Percentiles rank a stretch among this genome's conserved stretches.
These are phyloP conservation scores for Adansonia grandidieri DNA, from an alignment of 441 rosid species.

Conservation along the genomic window DNA sequence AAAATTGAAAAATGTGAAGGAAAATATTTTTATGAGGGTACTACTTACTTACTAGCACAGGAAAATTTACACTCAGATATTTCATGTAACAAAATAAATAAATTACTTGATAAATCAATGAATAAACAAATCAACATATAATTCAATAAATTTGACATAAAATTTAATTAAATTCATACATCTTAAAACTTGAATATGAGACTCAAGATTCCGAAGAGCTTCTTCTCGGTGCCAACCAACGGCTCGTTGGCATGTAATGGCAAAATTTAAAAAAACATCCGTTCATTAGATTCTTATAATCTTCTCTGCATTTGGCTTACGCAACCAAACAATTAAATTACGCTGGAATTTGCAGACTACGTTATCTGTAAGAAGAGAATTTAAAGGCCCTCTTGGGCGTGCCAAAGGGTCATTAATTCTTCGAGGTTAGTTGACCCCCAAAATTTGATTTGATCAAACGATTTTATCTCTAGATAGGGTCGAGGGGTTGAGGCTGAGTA, in stretches of 20 bases:
- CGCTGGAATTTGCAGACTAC: not conserved
- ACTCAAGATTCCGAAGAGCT: too few relatives aligned
- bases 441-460: not conserved
- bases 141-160: too few relatives aligned
- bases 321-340: not conserved
- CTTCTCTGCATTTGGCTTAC: not conserved
- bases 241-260: not conserved
- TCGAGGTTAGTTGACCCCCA: not conserved
- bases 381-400: not conserved
- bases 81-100: too few relatives aligned
- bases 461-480: not conserved
- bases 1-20: too few relatives aligned
- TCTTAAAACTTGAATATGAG: too few relatives aligned
- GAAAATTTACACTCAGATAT: too few relatives aligned
- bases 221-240: too few relatives aligned
- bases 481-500: not conserved
- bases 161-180: too few relatives aligned
- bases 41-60: too few relatives aligned
- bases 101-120: too few relatives aligned
- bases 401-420: slow-evolving; percentile 1
- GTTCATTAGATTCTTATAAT: not conserved
- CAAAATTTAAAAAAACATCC: not conserved
- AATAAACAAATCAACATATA: too few relatives aligned
- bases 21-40: too few relatives aligned
- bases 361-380: not conserved